Percentiles rank a stretch among this genome's conserved stretches.
Conservation (phyloP, 345 rosid species). For the Eucalyptus shirleyi region DNA sequence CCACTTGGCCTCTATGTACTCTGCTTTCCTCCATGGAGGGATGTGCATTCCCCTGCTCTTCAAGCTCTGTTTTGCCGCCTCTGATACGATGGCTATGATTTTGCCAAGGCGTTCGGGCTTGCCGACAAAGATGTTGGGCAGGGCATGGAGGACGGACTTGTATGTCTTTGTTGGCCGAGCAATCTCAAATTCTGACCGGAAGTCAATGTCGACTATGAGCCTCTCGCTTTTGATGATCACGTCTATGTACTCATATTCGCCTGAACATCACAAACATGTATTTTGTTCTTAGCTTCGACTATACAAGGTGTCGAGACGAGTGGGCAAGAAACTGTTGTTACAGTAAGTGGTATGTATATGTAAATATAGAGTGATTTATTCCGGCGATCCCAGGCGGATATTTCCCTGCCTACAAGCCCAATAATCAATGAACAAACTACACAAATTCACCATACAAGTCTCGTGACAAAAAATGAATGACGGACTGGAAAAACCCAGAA, state of each 20-base stretch:
- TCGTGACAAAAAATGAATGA: not conserved
- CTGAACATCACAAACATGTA: constrained; percentile 15
- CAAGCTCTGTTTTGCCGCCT: constrained; percentile 71
- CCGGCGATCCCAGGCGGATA: not conserved
- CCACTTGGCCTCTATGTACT: constrained; percentile 85
- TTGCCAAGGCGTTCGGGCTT: constrained; percentile 54
- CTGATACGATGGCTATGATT: constrained; percentile 45
- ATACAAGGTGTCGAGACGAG: not conserved
- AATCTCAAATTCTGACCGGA: constrained; percentile 77
- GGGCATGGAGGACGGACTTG: constrained; percentile 50
- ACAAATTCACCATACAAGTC: not conserved
- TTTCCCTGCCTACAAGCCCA: not conserved
- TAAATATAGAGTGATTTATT: not conserved
- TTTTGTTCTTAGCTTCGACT: not conserved
- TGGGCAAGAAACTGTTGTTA: not conserved
- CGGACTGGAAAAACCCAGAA: not conserved
- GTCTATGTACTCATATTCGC: constrained; percentile 69
- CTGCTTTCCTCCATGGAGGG: constrained; percentile 87
- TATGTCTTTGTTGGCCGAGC: constrained; percentile 76
- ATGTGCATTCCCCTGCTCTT: constrained; percentile 87
- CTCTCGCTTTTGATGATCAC: constrained; percentile 53
- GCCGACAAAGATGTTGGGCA: constrained; percentile 73
- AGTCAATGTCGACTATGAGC: constrained; percentile 62
- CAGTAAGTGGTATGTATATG: not conserved
- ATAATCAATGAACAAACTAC: not conserved